A percentile compares a stretch with the other conserved stretches of the same genome.
These are phyloP conservation scores for Penicillium psychrofluorescens DNA, from an alignment of 495 filamentous ascomycete genomes.

Conservation along the genomic window DNA sequence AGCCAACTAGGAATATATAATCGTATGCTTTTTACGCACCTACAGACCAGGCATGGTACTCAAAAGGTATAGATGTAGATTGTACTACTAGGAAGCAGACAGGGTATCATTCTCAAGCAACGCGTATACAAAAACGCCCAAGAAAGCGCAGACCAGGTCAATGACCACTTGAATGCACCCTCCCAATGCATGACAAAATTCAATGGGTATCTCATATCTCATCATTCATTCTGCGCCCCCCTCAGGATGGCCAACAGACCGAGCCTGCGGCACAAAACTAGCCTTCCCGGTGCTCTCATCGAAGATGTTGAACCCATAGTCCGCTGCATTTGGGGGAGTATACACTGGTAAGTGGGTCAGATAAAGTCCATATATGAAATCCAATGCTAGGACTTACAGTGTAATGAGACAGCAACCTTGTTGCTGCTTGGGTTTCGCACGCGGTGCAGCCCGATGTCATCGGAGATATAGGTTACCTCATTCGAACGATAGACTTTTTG, in stretches of 20 bases:
- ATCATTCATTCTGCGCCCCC: too few species aligned
- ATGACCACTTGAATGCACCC: too few species aligned
- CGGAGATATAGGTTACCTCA: conserved; percentile 73
- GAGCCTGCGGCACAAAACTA: conserved; percentile 24
- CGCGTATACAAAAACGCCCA: too few species aligned
- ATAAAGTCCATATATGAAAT: neutral
- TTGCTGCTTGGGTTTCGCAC: conserved; percentile 62
- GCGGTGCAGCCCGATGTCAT: conserved; percentile 72
- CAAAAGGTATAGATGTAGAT: too few species aligned
- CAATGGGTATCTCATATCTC: too few species aligned
- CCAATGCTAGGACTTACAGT: conserved; percentile 45
- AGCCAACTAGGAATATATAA: too few species aligned
- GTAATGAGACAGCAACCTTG: conserved; percentile 74
- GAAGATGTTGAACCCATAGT: conserved; percentile 68
- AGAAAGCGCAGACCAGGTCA: too few species aligned
- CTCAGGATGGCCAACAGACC: neutral
- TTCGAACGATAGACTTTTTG: conserved; percentile 33
- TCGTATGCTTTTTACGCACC: too few species aligned
- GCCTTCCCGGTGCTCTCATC: conserved; percentile 56
- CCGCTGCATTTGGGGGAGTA: conserved; percentile 76
- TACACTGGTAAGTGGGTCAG: conserved; percentile 36
- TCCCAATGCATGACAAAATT: too few species aligned
- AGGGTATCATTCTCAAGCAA: too few species aligned
- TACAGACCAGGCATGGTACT: too few species aligned
- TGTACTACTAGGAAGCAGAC: too few species aligned